Evolutionary conservation across 2,329 filamentous ascomycete genomes (phyloP), one percentile per base, ranked within the genome.

Genomic region (Pseudopithomyces chartarum): DNA sequence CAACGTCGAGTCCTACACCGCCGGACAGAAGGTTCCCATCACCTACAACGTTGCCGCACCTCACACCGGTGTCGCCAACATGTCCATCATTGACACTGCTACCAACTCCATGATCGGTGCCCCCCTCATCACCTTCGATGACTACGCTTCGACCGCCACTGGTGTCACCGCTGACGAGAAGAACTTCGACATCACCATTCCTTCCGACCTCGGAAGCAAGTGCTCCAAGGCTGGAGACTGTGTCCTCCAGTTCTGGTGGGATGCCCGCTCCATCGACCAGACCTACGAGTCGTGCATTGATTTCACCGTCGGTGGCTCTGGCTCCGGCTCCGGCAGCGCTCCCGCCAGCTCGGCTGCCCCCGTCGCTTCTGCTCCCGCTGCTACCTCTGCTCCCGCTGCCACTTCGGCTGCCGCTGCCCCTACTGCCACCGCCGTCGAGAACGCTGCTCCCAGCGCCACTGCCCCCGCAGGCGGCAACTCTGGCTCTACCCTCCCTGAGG

Each of bases 271-370:
- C 53, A 81, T 84, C 58, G 66, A 82, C 56, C 86, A 88, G 79
- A 87, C 85, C 11, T 88, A 88, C 68, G 83, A 86, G 76, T 80
- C 81, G 48, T 88, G 86, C 73, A 76, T 87, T 50, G 86, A 88
- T 66, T 87, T 89, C 67, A 79, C 72, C 40, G 72, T 81, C 55
- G 69, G 70, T 47, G 75, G 70, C 42, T 66, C 67, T 59, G 69
- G 70, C 51, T 68, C 69, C 17, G 63, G 63, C 45, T 65, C 64
- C 11, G 51, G 48, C 49, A 43, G 48, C 33, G 50, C 49, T 33
- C 20, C 67, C 11, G 38, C 55, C 12, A 26, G 57, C 15, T 50
- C 55, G 29, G 52, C 54, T 34, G 38, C 57, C 32, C 54, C 62
- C 11, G 48, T 60, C 33, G 50, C 62, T 34, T 50, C 62, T 33